These are phyloP conservation scores for Lactarius vividus DNA, from an alignment of 768 basidiomycete genomes.

Conservation along the genomic window DNA sequence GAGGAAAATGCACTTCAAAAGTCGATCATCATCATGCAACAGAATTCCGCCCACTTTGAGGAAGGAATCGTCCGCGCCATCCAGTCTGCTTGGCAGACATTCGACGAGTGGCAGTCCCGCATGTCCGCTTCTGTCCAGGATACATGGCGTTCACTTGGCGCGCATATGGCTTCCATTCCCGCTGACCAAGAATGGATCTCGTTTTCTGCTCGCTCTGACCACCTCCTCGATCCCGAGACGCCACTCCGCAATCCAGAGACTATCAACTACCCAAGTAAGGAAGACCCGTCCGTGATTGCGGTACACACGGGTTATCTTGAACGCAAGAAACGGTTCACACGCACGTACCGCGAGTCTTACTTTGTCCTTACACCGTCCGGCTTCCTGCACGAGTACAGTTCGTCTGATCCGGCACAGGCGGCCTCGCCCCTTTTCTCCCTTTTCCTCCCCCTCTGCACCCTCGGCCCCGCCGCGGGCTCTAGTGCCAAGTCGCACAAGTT, in stretches of 20 bases:
- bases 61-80: conserved; percentile 93
- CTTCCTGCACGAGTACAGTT: conserved; percentile 88
- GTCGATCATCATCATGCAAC: conserved; percentile 96
- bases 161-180: conserved; percentile 72
- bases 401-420: conserved; percentile 65
- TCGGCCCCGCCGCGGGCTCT: conserved; percentile 80
- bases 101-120: conserved; percentile 90
- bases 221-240: conserved; percentile 95
- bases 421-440: conserved; percentile 73
- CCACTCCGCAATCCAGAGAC: conserved; percentile 76
- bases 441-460: conserved; percentile 93
- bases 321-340: conserved; percentile 94
- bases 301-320: conserved; percentile 90
- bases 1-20: conserved; percentile 99
- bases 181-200: conserved; percentile 95
- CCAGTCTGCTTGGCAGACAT: conserved; percentile 97
- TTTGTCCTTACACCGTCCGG: conserved; percentile 95
- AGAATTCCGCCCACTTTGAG: conserved; percentile 95
- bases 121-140: conserved; percentile 71
- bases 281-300: conserved; percentile 79
- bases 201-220: conserved; percentile 90
- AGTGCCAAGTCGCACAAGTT: conserved; percentile 86
- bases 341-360: conserved; percentile 79
- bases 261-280: conserved; percentile 86
- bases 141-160: conserved; percentile 67